Conservation (phyloP, 2,329 filamentous ascomycete species). For the Hypoxylon sp. region DNA sequence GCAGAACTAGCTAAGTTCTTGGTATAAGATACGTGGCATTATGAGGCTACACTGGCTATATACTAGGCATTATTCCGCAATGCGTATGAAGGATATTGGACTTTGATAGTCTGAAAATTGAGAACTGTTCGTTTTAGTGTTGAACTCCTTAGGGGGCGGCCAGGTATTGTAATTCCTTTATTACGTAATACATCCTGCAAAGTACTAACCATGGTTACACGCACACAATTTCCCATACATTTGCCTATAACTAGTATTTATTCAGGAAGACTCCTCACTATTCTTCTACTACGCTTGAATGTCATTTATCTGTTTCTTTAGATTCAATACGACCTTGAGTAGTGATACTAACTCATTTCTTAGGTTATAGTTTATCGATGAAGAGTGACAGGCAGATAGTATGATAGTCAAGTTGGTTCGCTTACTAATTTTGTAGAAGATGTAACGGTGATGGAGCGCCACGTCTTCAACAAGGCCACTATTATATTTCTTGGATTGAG, state of each 20-base stretch:
- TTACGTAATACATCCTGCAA: background rate
- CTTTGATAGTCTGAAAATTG: background rate
- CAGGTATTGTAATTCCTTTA: background rate
- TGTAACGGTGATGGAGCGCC: too few relatives aligned
- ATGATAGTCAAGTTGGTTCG: too few relatives aligned
- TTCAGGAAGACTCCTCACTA: background rate
- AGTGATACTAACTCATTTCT: too few relatives aligned
- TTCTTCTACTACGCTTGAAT: too few relatives aligned
- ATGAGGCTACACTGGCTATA: background rate
- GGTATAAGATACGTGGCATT: background rate
- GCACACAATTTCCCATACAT: background rate
- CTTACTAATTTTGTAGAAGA: too few relatives aligned
- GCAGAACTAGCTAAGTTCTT: background rate
- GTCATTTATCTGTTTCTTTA: too few relatives aligned
- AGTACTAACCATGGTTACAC: background rate
- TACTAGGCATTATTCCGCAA: background rate
- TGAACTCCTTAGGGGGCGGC: background rate
- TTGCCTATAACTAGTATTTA: background rate
- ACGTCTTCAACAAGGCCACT: too few relatives aligned
- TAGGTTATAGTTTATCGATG: too few relatives aligned
- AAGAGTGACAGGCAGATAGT: too few relatives aligned
- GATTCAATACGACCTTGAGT: too few relatives aligned
- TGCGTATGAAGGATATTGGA: background rate
- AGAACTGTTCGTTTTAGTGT: background rate
- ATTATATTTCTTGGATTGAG: too few relatives aligned